These are phyloP conservation scores for Xanthoconium separans DNA, from an alignment of 1,284 basidiomycete genomes.

Conservation along the genomic window DNA sequence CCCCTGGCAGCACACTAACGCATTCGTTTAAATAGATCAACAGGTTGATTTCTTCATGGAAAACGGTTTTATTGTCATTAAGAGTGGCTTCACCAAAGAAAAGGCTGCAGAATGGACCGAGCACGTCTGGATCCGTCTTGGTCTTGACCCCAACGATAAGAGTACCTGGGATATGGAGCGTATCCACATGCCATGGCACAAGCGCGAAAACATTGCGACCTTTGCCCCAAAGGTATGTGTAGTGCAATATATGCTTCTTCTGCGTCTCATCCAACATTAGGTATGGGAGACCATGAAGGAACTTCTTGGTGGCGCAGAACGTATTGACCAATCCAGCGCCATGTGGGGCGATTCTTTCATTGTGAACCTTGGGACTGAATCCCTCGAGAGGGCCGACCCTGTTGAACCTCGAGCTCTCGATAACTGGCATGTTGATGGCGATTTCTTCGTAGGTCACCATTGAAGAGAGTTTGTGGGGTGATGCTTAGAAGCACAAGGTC, in stretches of 20 bases:
- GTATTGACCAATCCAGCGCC: neutral
- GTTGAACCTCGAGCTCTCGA: neutral
- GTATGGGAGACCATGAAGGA: neutral
- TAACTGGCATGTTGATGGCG: constrained; percentile 2
- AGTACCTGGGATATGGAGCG: constrained; percentile 51
- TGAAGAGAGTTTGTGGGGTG: neutral
- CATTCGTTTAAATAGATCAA: constrained; percentile 29
- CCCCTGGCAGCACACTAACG: neutral
- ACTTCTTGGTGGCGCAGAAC: neutral
- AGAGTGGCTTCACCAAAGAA: constrained; percentile 51
- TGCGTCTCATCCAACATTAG: neutral
- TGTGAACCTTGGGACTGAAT: constrained; percentile 3
- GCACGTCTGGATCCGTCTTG: constrained; percentile 50
- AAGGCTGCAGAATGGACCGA: constrained; percentile 45
- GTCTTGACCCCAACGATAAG: constrained; percentile 50
- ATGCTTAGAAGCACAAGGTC: neutral
- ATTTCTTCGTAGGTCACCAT: neutral
- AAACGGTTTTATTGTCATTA: constrained; percentile 50
- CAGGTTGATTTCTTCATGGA: constrained; percentile 56
- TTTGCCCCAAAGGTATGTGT: constrained; percentile 51
- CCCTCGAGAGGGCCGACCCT: neutral
- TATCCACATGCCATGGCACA: constrained; percentile 55
- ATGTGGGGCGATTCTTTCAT: neutral
- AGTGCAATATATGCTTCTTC: neutral
- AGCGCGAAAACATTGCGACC: constrained; percentile 35